These are phyloP conservation scores for Penicillium pulvis DNA, from an alignment of 495 filamentous ascomycete genomes.

Conservation along the genomic window DNA sequence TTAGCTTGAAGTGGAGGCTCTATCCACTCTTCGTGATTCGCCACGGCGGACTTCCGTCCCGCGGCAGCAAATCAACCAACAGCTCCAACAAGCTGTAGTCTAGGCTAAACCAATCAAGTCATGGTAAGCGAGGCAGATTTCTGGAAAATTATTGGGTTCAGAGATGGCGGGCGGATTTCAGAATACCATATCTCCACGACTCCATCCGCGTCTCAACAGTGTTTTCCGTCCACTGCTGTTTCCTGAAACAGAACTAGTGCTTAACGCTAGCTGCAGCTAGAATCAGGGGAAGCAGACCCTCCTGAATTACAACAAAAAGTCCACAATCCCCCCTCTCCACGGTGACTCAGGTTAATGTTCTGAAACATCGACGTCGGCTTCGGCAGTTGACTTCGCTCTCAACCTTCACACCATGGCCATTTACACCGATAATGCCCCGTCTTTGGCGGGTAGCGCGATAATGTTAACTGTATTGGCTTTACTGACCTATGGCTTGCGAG, in stretches of 20 bases:
- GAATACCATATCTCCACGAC: background rate
- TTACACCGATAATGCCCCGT: constrained; percentile 23
- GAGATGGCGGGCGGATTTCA: background rate
- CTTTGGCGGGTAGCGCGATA: constrained; percentile 23
- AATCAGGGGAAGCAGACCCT: background rate
- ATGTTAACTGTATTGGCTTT: constrained; percentile 23
- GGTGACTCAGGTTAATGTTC: background rate
- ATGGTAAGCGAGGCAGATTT: background rate
- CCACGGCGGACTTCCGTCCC: background rate
- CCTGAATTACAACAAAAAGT: background rate
- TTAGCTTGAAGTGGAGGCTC: background rate
- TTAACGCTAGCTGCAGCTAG: background rate
- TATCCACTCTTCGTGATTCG: background rate
- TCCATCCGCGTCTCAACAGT: background rate
- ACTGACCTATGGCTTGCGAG: constrained; percentile 21
- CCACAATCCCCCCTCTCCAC: background rate
- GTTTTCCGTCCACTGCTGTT: background rate
- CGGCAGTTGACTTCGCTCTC: background rate
- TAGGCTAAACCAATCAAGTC: background rate
- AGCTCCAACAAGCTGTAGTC: background rate
- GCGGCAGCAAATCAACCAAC: background rate
- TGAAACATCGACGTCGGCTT: background rate
- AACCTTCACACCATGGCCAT: constrained; percentile 18
- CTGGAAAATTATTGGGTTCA: background rate
- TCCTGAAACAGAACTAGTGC: constrained; percentile 1